Evolutionary conservation across 495 filamentous ascomycete species (phyloP).

Genomic region (Lichina pygmaea): DNA sequence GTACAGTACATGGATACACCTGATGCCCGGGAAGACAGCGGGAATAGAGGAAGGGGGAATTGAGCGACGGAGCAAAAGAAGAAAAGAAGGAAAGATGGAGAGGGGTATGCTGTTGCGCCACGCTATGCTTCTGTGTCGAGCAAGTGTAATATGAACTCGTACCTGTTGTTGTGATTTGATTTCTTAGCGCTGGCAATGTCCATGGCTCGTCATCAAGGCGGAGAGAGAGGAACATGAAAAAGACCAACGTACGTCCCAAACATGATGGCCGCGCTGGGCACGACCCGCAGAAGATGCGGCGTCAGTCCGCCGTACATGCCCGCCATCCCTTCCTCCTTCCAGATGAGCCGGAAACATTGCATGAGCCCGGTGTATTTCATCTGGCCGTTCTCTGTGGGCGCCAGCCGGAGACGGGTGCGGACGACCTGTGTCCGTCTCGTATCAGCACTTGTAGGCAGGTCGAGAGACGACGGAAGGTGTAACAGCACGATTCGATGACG

Average conservation of each 20-base stretch:
- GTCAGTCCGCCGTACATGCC: constrained; percentile 68
- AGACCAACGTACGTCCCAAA: constrained; percentile 37
- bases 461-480: neutral
- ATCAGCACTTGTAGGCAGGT: neutral
- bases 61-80: too few species aligned
- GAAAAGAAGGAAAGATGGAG: too few species aligned
- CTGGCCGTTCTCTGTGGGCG: constrained; percentile 40
- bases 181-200: neutral
- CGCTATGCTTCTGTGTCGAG: neutral
- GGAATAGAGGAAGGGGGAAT: too few species aligned
- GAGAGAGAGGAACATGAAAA: neutral
- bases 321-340: constrained; percentile 59
- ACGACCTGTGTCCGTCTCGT: constrained; percentile 26
- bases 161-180: neutral
- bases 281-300: constrained; percentile 63
- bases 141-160: constrained; percentile 3
- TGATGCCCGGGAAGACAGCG: too few species aligned
- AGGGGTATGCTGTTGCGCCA: neutral
- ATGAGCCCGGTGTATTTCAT: constrained; percentile 61
- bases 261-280: constrained; percentile 75
- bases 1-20: too few species aligned
- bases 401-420: constrained; percentile 56
- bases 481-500: neutral
- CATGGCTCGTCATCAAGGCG: neutral
- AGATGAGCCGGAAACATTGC: constrained; percentile 59